Percentiles rank a stretch among this genome's conserved stretches.
These are phyloP conservation scores for Ciborinia camelliae DNA, from an alignment of 2,329 filamentous ascomycete genomes.

Conservation along the genomic window DNA sequence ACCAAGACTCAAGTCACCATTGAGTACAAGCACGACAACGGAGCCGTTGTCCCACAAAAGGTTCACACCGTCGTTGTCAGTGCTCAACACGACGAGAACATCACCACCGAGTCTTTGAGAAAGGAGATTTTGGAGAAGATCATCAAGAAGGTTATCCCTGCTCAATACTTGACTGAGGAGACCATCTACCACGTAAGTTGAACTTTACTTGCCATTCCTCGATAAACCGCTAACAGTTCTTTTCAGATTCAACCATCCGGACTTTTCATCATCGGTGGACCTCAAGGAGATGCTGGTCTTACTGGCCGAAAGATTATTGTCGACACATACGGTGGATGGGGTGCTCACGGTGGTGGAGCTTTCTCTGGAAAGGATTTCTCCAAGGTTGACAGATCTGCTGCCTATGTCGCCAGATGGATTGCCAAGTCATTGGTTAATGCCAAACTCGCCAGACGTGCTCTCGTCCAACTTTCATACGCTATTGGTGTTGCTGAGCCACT, in stretches of 20 bases:
- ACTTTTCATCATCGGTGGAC: slow-evolving; percentile 97
- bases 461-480: slow-evolving; percentile 98
- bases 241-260: slow-evolving; percentile 87
- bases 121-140: slow-evolving; percentile 97
- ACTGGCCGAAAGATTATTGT: slow-evolving; percentile 98
- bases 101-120: slow-evolving; percentile 87
- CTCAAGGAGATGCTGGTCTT: slow-evolving; percentile 97
- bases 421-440: slow-evolving; percentile 95
- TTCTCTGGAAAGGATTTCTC: slow-evolving; percentile 99
- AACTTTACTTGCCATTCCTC: background rate
- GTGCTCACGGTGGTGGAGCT: slow-evolving; percentile 98
- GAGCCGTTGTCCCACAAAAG: slow-evolving; percentile 85
- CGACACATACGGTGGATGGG: slow-evolving; percentile 99
- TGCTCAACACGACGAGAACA: slow-evolving; percentile 86
- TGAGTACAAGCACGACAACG: slow-evolving; percentile 95
- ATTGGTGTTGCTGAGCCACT: slow-evolving; percentile 98
- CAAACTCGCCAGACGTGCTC: slow-evolving; percentile 82
- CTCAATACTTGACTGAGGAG: slow-evolving; percentile 84
- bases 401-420: slow-evolving; percentile 97
- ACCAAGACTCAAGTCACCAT: slow-evolving; percentile 99
- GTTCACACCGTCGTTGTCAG: slow-evolving; percentile 97
- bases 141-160: slow-evolving; percentile 90
- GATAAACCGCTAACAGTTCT: slow-evolving; percentile 22
- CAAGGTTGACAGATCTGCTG: slow-evolving; percentile 98
- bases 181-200: slow-evolving; percentile 86